Percentiles rank a stretch among this genome's conserved stretches.
phyloP scores from a whole-genome alignment of 2,329 filamentous ascomycete species.

The Botrytis paeoniae region DNA sequence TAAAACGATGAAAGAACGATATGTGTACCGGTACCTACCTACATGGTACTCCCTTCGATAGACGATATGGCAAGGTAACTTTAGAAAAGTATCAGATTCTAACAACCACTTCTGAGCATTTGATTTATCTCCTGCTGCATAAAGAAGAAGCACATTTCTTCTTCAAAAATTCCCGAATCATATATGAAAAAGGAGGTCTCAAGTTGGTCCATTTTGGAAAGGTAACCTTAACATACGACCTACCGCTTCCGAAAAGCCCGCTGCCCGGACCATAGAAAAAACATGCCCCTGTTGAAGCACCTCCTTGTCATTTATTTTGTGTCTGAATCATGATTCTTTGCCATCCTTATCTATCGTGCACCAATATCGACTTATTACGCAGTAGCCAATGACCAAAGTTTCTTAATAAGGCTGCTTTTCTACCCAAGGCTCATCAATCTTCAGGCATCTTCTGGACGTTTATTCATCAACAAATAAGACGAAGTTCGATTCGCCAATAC shows the following conservation, averaged over 20 bases:
- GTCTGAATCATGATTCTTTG: conserved; percentile 13
- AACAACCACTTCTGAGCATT: not conserved
- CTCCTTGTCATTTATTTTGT: conserved; percentile 14
- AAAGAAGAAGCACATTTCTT: not conserved
- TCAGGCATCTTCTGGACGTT: not conserved
- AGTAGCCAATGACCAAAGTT: conserved; percentile 17
- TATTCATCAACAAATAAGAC: not conserved
- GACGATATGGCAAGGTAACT: not conserved
- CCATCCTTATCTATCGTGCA: conserved; percentile 19
- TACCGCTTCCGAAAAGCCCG: conserved; percentile 10
- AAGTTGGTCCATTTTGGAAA: not conserved
- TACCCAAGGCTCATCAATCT: not conserved
- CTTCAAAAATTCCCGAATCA: not conserved
- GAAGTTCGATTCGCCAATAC: conserved; percentile 6
- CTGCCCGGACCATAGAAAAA: conserved; percentile 17
- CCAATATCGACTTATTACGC: conserved; percentile 18
- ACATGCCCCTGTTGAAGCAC: conserved; percentile 20
- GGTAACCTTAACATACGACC: not conserved
- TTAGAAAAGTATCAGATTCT: not conserved
- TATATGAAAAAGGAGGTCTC: conserved; percentile 6
- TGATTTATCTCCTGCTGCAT: not conserved
- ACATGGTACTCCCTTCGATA: not conserved
- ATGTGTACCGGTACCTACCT: not conserved
- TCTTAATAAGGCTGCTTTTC: conserved; percentile 11
- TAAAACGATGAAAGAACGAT: not conserved